Percentiles rank a stretch among this genome's conserved stretches.
Evolutionary conservation across 768 basidiomycete species (phyloP).

Genomic region (Russula foetens): DNA sequence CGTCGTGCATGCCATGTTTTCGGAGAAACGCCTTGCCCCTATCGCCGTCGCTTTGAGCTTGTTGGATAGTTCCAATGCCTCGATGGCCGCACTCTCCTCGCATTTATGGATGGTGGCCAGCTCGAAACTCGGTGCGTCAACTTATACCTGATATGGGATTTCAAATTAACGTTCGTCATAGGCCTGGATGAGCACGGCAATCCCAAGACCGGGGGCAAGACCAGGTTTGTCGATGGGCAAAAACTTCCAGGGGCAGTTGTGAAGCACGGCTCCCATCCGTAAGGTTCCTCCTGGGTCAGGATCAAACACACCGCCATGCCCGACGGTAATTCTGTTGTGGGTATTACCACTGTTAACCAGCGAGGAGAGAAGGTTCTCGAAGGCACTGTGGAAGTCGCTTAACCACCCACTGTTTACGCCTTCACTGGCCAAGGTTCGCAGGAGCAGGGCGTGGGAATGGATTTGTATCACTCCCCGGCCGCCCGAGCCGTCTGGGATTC

Average conservation of each 20-base stretch:
- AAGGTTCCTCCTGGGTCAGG: slow-evolving; percentile 90
- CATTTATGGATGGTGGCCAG: background rate
- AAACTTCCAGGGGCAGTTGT: no score
- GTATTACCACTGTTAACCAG: slow-evolving; percentile 76
- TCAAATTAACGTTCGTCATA: background rate
- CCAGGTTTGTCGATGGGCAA: no score
- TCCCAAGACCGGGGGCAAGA: no score
- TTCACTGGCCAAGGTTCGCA: slow-evolving; percentile 99
- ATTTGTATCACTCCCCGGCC: slow-evolving; percentile 88
- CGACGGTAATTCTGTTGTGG: slow-evolving; percentile 87
- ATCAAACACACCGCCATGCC: slow-evolving; percentile 89
- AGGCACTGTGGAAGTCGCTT: slow-evolving; percentile 88
- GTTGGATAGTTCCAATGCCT: background rate
- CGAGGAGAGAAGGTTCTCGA: slow-evolving; percentile 87
- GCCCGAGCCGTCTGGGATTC: slow-evolving; percentile 97
- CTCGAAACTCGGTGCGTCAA: background rate
- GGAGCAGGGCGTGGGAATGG: slow-evolving; percentile 99
- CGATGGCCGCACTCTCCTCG: background rate
- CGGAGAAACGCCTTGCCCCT: background rate
- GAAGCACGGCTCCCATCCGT: no score
- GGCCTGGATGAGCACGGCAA: background rate
- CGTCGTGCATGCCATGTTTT: slow-evolving; percentile 6
- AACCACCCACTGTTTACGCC: slow-evolving; percentile 89
- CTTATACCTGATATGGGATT: background rate
- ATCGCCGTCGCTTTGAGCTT: background rate